Conservation (phyloP, 2,329 filamentous ascomycete genomes). For the Raffaelea ambrosiae region DNA sequence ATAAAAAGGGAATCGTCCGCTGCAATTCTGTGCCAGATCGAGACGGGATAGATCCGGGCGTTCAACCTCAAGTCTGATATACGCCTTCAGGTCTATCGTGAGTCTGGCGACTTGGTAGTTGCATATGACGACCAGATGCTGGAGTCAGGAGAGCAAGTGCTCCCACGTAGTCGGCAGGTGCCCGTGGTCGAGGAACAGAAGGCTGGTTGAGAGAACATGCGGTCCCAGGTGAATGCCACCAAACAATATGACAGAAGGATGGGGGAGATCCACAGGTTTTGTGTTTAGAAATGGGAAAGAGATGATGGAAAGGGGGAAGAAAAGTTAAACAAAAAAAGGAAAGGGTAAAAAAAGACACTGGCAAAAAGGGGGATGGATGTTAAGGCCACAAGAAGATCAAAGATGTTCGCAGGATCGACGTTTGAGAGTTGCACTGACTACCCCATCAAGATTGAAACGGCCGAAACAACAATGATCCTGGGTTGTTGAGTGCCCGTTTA, state of each 20-base stretch:
- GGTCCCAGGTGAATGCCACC: too few relatives aligned
- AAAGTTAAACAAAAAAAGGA: background rate
- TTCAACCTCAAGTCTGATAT: too few relatives aligned
- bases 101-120: too few relatives aligned
- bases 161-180: too few relatives aligned
- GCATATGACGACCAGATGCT: too few relatives aligned
- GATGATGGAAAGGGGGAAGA: background rate
- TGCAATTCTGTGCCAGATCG: too few relatives aligned
- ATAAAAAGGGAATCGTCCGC: too few relatives aligned
- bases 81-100: too few relatives aligned
- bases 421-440: constrained; percentile 29
- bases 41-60: too few relatives aligned
- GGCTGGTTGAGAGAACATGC: too few relatives aligned
- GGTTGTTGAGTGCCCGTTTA: constrained; percentile 7
- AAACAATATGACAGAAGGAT: background rate
- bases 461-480: constrained; percentile 28
- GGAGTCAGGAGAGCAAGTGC: too few relatives aligned
- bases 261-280: constrained; percentile 17
- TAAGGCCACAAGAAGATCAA: constrained; percentile 12
- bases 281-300: constrained; percentile 8
- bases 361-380: background rate
- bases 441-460: constrained; percentile 28
- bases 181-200: too few relatives aligned
- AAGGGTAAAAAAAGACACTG: background rate
- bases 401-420: constrained; percentile 26